Base-by-base conservation (phyloP, 2,329 filamentous ascomycete genomes). In the Paracoccidioides brasiliensis region DNA sequence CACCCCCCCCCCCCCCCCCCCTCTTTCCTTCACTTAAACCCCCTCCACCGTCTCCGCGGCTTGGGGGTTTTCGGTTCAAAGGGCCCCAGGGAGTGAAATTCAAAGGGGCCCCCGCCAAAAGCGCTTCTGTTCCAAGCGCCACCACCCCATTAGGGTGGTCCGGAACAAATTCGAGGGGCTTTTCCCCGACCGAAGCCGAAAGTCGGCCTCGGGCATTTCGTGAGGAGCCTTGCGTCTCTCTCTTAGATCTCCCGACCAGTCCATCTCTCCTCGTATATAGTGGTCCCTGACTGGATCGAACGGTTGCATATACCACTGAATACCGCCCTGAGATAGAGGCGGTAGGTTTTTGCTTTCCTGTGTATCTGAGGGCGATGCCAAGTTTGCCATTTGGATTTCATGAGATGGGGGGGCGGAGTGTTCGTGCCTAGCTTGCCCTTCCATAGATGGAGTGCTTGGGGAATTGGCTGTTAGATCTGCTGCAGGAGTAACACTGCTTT, bases 161-260 rank as follows among this genome's bases (percentile, higher is more conserved):
- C 33, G 45, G 52, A 10, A 48, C 53, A 51, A 53, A 57, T 43
- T 60, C 58, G 46, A 58, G 66, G 48, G 64, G 61, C 54, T 74
- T 83, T 77, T 85, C 72, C 55, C 71, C 71, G 12, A 74, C 72
- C 43, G 74, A 38, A 85, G 88, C 64, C 87, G 84, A 56, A 95
- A 76, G 71, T 91, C 88, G 53, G 94, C 90, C 61, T 96, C 90
- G 63, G 95, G 90, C 67, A 96, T 83, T 66, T 96, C 91, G 56
- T 87, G 94, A 28, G 96, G 77, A 62, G 91, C 88, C 69, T 95
- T 90, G 64, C 88, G 94, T 70, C 91, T 83, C 12, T 78, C 80
- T 35, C 82, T 77, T 61, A 82, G 74, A 86, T 82, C 55, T 90
- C 86, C 38, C 84, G 79, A 1, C 84, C 87, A 0, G 80, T 82